Conservation (phyloP, 2,329 filamentous ascomycete genomes). For the Dissoconium aciculare region DNA sequence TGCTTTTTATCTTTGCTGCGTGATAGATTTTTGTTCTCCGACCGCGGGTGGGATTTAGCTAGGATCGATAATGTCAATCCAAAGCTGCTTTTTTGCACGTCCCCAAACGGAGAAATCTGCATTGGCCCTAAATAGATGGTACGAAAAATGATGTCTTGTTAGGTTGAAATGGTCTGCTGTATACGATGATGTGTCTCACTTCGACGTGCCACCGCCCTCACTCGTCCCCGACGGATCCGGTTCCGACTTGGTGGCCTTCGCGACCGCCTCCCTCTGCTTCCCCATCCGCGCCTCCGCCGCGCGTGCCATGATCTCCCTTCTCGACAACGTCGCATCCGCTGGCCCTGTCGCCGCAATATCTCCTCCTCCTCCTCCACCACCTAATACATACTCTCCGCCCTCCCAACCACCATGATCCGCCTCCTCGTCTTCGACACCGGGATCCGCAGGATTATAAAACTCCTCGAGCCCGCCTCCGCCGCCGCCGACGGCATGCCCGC, state of each 20-base stretch:
- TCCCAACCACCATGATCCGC: constrained; percentile 61
- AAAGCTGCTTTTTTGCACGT: constrained; percentile 3
- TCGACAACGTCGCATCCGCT: constrained; percentile 32
- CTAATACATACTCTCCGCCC: constrained; percentile 58
- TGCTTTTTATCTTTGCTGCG: too few relatives aligned
- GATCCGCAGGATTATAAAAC: constrained; percentile 40
- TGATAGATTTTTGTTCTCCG: too few relatives aligned
- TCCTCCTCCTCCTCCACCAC: constrained; percentile 18
- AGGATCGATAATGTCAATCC: too few relatives aligned
- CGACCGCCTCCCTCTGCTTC: constrained; percentile 37
- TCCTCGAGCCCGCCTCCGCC: too few relatives aligned
- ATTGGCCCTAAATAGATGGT: too few relatives aligned
- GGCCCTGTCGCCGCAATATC: constrained; percentile 2
- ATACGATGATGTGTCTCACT: too few relatives aligned
- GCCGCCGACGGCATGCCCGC: constrained; percentile 47
- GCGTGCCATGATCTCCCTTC: constrained; percentile 59
- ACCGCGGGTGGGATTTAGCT: too few relatives aligned
- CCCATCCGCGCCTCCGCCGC: constrained; percentile 55
- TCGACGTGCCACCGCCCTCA: too few relatives aligned
- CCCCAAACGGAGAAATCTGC: neutral
- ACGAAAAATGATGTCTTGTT: too few relatives aligned
- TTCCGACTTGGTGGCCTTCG: too few relatives aligned
- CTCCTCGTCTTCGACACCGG: constrained; percentile 31
- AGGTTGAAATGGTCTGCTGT: too few relatives aligned
- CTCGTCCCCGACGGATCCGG: too few relatives aligned